A percentile compares a stretch with the other conserved stretches of the same genome.
Evolutionary conservation across 495 filamentous ascomycete species (phyloP).

Genomic region (Penicillium herquei): DNA sequence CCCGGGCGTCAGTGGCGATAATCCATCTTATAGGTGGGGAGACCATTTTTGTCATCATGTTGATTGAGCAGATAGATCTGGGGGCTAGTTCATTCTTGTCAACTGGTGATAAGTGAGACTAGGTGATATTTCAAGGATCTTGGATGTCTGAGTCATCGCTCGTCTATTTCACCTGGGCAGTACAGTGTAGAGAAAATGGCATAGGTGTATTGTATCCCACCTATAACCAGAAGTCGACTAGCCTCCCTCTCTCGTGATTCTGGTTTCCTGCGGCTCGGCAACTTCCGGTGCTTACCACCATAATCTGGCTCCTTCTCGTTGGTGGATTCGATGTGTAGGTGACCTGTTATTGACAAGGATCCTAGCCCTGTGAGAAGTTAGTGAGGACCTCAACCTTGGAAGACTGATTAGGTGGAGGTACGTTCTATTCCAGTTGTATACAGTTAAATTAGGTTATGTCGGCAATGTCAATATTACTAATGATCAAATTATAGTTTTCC

Average conservation of each 20-base stretch:
- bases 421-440: too few relatives aligned
- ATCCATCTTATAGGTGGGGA: not conserved
- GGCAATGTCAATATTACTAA: too few relatives aligned
- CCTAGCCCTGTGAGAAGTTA: slow-evolving; percentile 13
- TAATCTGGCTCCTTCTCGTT: slow-evolving; percentile 1
- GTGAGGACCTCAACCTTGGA: slow-evolving; percentile 13
- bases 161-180: not conserved
- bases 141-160: too few relatives aligned
- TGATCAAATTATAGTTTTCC: too few relatives aligned
- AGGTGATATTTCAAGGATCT: too few relatives aligned
- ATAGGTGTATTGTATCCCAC: not conserved
- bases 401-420: not conserved
- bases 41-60: not conserved
- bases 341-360: slow-evolving; percentile 2
- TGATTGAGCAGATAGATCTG: not conserved
- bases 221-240: not conserved
- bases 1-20: not conserved
- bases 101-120: too few relatives aligned
- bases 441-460: too few relatives aligned
- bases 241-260: slow-evolving; percentile 7
- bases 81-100: not conserved
- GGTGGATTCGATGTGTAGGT: slow-evolving; percentile 1
- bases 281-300: slow-evolving; percentile 22
- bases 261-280: slow-evolving; percentile 21
- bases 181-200: not conserved